These are phyloP conservation scores for Lentinula guzmanii DNA, from an alignment of 768 basidiomycete genomes.

Conservation along the genomic window DNA sequence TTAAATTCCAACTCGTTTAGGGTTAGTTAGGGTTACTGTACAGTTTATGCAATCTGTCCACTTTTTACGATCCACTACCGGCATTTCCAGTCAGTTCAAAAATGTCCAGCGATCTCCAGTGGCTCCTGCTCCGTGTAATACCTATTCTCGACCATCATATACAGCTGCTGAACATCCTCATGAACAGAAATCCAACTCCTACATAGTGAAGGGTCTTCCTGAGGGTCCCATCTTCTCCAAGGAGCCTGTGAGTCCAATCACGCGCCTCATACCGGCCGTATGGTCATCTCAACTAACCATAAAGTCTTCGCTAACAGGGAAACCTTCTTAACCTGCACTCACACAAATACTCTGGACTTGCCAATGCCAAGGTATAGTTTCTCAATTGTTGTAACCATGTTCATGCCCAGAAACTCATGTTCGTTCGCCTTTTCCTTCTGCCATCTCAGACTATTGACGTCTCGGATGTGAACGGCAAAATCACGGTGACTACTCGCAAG, in stretches of 20 bases:
- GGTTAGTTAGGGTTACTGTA: neutral
- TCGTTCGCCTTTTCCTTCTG: neutral
- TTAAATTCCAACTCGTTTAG: neutral
- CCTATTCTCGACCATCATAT: neutral
- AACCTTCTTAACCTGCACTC: slow-evolving; percentile 87
- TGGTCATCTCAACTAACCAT: slow-evolving; percentile 10
- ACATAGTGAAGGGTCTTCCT: slow-evolving; percentile 69
- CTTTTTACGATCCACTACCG: neutral
- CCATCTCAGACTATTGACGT: slow-evolving; percentile 58
- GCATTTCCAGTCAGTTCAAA: slow-evolving; percentile 20
- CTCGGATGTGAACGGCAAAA: slow-evolving; percentile 38
- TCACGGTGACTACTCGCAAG: slow-evolving; percentile 64
- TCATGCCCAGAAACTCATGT: neutral
- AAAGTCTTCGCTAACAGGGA: slow-evolving; percentile 40
- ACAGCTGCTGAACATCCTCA: slow-evolving; percentile 3
- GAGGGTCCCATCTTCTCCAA: slow-evolving; percentile 79
- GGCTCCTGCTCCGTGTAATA: slow-evolving; percentile 81
- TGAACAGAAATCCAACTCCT: slow-evolving; percentile 76
- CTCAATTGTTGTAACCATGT: neutral
- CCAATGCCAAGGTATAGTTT: slow-evolving; percentile 66
- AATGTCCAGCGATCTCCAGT: slow-evolving; percentile 90
- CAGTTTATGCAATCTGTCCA: neutral
- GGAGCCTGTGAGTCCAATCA: slow-evolving; percentile 59
- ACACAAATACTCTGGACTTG: slow-evolving; percentile 87
- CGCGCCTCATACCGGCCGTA: slow-evolving; percentile 1